Evolutionary conservation across 1,284 basidiomycete genomes (phyloP), one percentile per base, ranked within the genome.

Genomic region (Melampsora americana): DNA sequence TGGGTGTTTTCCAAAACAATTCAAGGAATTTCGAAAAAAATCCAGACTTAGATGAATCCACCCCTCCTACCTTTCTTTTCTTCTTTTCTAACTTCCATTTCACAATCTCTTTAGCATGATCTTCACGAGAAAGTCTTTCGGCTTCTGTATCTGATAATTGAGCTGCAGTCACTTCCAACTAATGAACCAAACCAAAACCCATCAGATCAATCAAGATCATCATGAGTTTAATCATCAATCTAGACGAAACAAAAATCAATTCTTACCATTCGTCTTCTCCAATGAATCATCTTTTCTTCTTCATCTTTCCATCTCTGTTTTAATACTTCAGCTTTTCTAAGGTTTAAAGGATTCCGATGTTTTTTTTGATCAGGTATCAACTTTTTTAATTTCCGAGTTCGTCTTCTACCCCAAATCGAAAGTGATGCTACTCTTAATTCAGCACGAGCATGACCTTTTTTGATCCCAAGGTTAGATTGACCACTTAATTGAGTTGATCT

Each of bases 301-400:
- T 73, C 71, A 16, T 66, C 28, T 14, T 3, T 42, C 71, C 71
- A 73, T 9, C 71, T 66, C 28, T 73, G 71, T 66, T 73, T 73
- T n/a, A 73, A 65, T 2, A 73, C 1, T 2, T 23, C 35, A 4
- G 71, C 71, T 56, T 73, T 73, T 7, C 64, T 28, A n/a, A 73
- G 14, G 18, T 61, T 56, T 9, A 59, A 53, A 11, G 62, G 39
- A 12, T 60, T 66, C 5, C 50, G 60, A 73, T 73, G 71, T 12
- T n/a, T 20, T 18, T 53, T n/a, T 28, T 73, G 71, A 16, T 73
- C 64, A 39, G 71, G 71, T n/a, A 73, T 64, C 28, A 73, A 50
- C 66, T 73, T 73, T 7, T 64, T 46, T 18, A 73, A 56, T 46
- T 73, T 73, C 18, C 26, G 53, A 3, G 35, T 32, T 28, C 71